Evolutionary conservation across 352 stramenopile genomes (phyloP).

Genomic region (Phytophthora pistaciae): DNA sequence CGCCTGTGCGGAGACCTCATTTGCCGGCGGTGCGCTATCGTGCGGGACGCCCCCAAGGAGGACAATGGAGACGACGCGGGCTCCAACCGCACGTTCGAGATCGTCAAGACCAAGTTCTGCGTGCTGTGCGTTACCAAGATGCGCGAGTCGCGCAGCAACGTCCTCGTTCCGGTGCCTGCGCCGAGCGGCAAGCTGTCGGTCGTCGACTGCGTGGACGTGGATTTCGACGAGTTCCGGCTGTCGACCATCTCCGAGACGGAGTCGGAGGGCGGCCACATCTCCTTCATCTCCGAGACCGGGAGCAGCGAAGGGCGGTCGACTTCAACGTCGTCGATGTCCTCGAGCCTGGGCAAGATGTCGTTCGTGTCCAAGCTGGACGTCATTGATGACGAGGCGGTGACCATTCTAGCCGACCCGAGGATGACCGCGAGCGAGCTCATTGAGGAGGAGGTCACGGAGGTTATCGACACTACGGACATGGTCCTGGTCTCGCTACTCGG

Average conservation of each 20-base stretch:
- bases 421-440: conserved; percentile 29
- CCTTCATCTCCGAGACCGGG: conserved; percentile 46
- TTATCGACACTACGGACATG: conserved; percentile 66
- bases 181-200: conserved; percentile 36
- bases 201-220: conserved; percentile 25
- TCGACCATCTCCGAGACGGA: conserved; percentile 61
- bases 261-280: conserved; percentile 50
- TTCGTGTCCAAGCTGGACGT: conserved; percentile 49
- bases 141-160: conserved; percentile 40
- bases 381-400: conserved; percentile 41
- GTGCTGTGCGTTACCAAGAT: conserved; percentile 71
- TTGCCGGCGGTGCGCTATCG: conserved; percentile 73
- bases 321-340: conserved; percentile 25
- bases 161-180: conserved; percentile 29
- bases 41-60: conserved; percentile 58
- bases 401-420: conserved; percentile 27
- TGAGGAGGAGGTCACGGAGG: conserved; percentile 46
- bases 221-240: conserved; percentile 29
- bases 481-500: conserved; percentile 29
- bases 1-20: conserved; percentile 84
- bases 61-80: conserved; percentile 9
- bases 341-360: conserved; percentile 41
- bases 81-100: conserved; percentile 54
- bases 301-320: conserved; percentile 32
- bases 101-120: conserved; percentile 79